Evolutionary conservation across 306 rosid species (phyloP), one percentile per base, ranked within the genome.

Genomic region (Cicer chorassanicum): DNA sequence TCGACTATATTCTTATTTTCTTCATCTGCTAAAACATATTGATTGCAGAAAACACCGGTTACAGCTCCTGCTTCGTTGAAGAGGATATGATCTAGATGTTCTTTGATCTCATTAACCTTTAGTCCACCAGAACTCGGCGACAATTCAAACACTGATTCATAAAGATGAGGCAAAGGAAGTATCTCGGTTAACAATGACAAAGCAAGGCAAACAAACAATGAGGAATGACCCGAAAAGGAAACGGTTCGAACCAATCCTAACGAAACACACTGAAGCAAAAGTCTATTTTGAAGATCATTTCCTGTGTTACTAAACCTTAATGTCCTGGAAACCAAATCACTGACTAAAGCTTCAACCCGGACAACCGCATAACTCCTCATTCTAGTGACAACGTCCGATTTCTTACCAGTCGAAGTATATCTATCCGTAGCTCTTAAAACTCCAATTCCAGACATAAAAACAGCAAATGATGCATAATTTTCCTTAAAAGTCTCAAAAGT

Each of bases 51-150:
- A 82, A 90, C 81, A 77, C 91, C 84, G 0, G 91, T 80, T 55
- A 93, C 66, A 11, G 85, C 87, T 65, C 97, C 96, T 4, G 97
- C 92, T 84, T 93, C 98, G 86, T 91, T 91, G 72, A 89, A 91
- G 24, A 75, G 84, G 68, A 88, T 73, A 70, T 80, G 83, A 60
- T 82, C 87, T 61, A 87, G 65, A 84, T 90, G 95, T 65, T 87
- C 89, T 74, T 82, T 86, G 62, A 86, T 82, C 80, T 84, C 86
- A 80, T 80, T 67, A 69, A 79, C 70, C 73, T 80, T 78, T 62
- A 77, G 66, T 34, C 78, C 79, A 55, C 72, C 78, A 9, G 77
- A 77, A 75, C 79, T 62, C 39, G 40, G 15, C 12, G 75, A 59
- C 9, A 74, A 78, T 62, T 85, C 87, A 53, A 84, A 73, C 24